Evolutionary conservation across 179 eudicot genomes (phyloP).

Genomic region (Drosera spatulata): DNA sequence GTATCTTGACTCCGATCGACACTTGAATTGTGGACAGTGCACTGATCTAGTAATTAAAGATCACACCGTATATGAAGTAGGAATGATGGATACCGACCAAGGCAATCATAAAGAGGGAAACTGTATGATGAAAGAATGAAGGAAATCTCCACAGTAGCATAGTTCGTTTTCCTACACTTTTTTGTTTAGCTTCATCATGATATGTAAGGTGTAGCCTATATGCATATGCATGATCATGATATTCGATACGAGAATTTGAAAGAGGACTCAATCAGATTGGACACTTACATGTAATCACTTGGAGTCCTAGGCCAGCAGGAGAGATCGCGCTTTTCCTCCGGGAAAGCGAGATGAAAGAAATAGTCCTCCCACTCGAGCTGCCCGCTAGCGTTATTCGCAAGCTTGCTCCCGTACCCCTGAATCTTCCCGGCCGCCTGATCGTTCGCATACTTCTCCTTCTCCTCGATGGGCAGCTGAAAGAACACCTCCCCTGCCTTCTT

Average conservation of each 20-base stretch:
- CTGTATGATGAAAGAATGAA: too few relatives aligned
- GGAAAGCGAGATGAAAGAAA: constrained; percentile 67
- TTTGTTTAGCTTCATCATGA: too few relatives aligned
- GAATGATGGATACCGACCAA: too few relatives aligned
- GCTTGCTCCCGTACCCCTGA: constrained; percentile 90
- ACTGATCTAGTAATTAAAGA: too few relatives aligned
- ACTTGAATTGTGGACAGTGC: too few relatives aligned
- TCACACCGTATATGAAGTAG: too few relatives aligned
- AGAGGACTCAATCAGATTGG: neutral
- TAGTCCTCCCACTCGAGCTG: constrained; percentile 93
- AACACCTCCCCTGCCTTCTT: constrained; percentile 63
- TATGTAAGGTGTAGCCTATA: too few relatives aligned
- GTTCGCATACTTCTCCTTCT: constrained; percentile 91
- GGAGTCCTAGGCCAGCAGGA: constrained; percentile 80
- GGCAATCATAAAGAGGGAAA: too few relatives aligned
- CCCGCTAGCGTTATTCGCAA: constrained; percentile 76
- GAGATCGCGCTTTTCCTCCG: constrained; percentile 64
- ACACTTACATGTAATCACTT: constrained; percentile 64
- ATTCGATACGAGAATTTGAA: neutral
- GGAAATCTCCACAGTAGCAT: neutral
- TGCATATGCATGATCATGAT: too few relatives aligned
- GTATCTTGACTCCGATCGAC: too few relatives aligned
- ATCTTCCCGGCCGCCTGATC: constrained; percentile 72
- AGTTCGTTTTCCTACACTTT: neutral
- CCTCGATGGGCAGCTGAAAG: constrained; percentile 68